These are phyloP conservation scores for Solanum megistacrolobum DNA, from an alignment of 257 asterid genomes.

Conservation along the genomic window DNA sequence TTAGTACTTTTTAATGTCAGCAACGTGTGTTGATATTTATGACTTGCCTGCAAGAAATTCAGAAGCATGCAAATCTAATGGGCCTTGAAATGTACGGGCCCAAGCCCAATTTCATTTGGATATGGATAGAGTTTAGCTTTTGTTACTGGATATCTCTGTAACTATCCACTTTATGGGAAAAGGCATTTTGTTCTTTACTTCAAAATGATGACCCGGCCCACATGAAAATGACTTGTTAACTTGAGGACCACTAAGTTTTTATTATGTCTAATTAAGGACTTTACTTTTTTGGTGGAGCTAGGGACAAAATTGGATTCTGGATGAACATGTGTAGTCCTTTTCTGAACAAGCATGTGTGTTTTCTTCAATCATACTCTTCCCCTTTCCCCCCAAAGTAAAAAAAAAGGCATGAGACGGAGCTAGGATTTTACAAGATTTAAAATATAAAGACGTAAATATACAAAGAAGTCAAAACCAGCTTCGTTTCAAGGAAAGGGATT, in stretches of 20 bases:
- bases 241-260: conserved; percentile 1
- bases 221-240: not conserved
- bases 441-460: not conserved
- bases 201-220: not conserved
- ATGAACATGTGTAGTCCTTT: not conserved
- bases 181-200: conserved; percentile 6
- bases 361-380: not conserved
- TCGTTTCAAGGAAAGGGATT: not conserved
- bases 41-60: not conserved
- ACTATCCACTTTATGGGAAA: not conserved
- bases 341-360: not conserved
- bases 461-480: not conserved
- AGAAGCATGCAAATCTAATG: not conserved
- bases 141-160: not conserved
- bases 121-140: not conserved
- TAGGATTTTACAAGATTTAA: not conserved
- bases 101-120: not conserved
- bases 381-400: not conserved
- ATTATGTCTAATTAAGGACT: not conserved
- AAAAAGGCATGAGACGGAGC: too few relatives aligned
- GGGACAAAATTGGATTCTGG: conserved; percentile 6
- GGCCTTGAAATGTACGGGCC: not conserved
- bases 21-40: not conserved
- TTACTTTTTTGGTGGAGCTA: not conserved
- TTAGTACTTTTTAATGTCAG: too few relatives aligned